phyloP scores from a whole-genome alignment of 192 early-diverging fungal species.

The Linnemannia hyalina region DNA sequence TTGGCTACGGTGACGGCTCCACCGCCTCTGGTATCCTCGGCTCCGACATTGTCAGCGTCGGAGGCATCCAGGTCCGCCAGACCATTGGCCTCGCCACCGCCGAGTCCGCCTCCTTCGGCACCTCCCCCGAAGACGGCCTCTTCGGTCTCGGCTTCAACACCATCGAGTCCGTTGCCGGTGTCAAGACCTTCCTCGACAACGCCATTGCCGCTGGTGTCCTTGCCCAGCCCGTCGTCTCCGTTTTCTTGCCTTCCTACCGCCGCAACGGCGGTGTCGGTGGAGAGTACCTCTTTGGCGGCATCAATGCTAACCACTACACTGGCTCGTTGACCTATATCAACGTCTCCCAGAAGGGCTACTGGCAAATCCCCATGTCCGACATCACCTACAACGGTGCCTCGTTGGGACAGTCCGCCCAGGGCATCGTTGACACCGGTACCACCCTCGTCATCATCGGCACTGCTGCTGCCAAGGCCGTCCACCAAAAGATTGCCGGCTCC shows the following conservation, averaged over 20 bases:
- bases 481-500: conserved; percentile 26
- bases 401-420: conserved; percentile 38
- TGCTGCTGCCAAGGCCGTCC: conserved; percentile 66
- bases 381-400: conserved; percentile 49
- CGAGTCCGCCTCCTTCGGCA: conserved; percentile 65
- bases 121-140: conserved; percentile 71
- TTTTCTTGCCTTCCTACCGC: conserved; percentile 67
- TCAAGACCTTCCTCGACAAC: conserved; percentile 66
- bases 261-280: conserved; percentile 57
- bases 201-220: conserved; percentile 68
- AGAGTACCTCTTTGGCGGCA: conserved; percentile 68
- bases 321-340: conserved; percentile 68
- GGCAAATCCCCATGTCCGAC: conserved; percentile 68
- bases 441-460: conserved; percentile 71
- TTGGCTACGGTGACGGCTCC: conserved; percentile 75
- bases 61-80: conserved; percentile 70
- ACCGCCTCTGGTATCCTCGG: conserved; percentile 55
- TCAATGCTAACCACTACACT: conserved; percentile 59
- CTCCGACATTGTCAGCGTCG: conserved; percentile 69
- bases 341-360: conserved; percentile 64
- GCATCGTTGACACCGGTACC: conserved; percentile 76
- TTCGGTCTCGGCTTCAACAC: conserved; percentile 73
- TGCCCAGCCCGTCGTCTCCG: conserved; percentile 69
- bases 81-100: conserved; percentile 70
- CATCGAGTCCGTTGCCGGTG: conserved; percentile 53